Base-by-base conservation (phyloP, 306 rosid species). In the Ormosia semicastrata region DNA sequence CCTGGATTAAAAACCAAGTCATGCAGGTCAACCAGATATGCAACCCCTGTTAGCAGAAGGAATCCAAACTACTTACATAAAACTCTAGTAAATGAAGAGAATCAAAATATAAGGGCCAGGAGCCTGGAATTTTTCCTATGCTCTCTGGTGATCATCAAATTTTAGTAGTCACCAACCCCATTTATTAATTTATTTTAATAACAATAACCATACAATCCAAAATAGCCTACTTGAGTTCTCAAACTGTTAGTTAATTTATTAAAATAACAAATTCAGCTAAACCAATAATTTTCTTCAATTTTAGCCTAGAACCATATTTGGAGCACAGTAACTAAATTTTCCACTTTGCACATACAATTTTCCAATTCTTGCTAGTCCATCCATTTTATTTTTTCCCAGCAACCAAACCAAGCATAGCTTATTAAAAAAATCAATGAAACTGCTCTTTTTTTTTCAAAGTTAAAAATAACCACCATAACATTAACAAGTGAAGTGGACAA, bases 321-420 rank as follows among this genome's bases (percentile, higher is more conserved):
- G 6, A 50, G 36, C n/a, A 15, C 8, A 24, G 47, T 17, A 37
- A 24, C 24, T 24, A 76, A 80, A 49, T 6, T 3, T 60, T 57
- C 49, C 74, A 11, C 72, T 83, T 56, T 76, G 54, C 54, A 59
- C 9, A 57, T 36, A 24, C 60, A 41, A 64, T 39, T 67, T 78
- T 34, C 52, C 47, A 40, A 86, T 63, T 76, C 77, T 7, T 13
- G 14, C 41, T 2, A 7, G 30, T 58, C 53, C 50, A 78, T 24
- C 24, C 24, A 24, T 24, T 46, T 46, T 58, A 36, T 58, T 53
- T 79, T 73, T 50, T 76, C 70, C 54, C 41, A 59, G 36, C 59
- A 46, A 66, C 76, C 71, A 64, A 71, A 76, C 24, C 24, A 1
- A 24, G 24, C 74, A 59, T 14, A 76, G 50, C 69, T 44, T 30